Evolutionary conservation across 257 asterid species (phyloP).

Genomic region (Ehretia macrophylla): DNA sequence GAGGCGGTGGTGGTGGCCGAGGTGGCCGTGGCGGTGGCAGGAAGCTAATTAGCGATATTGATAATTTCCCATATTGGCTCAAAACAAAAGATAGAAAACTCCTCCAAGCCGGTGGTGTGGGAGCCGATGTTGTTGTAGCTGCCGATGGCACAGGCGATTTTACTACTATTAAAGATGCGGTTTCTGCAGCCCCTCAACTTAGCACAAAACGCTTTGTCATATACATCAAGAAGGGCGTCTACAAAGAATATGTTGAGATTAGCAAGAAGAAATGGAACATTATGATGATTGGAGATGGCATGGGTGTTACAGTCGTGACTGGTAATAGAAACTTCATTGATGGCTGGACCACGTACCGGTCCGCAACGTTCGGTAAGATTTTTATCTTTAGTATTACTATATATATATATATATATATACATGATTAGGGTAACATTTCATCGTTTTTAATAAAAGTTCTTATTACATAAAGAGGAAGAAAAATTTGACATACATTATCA

Average conservation of each 20-base stretch:
- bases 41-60: slow-evolving; percentile 20
- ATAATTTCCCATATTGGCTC: slow-evolving; percentile 46
- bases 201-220: slow-evolving; percentile 40
- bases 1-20: not conserved
- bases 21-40: slow-evolving; percentile 30
- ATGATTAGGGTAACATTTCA: no score
- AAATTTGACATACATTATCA: no score
- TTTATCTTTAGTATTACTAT: not conserved
- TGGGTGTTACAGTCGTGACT: slow-evolving; percentile 49
- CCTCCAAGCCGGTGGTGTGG: slow-evolving; percentile 27
- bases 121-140: slow-evolving; percentile 50
- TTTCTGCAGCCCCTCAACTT: slow-evolving; percentile 38
- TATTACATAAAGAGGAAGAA: no score
- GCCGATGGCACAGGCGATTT: slow-evolving; percentile 56
- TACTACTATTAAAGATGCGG: slow-evolving; percentile 36
- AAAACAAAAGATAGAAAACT: slow-evolving; percentile 30
- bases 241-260: slow-evolving; percentile 50
- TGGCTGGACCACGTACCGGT: slow-evolving; percentile 63
- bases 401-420: no score
- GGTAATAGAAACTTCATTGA: slow-evolving; percentile 51
- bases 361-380: slow-evolving; percentile 68
- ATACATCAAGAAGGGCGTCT: slow-evolving; percentile 52
- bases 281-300: slow-evolving; percentile 65
- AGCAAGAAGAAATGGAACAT: slow-evolving; percentile 61
- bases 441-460: no score